These are phyloP conservation scores for Cicer arietinum DNA, from an alignment of 306 rosid genomes.

Conservation along the genomic window DNA sequence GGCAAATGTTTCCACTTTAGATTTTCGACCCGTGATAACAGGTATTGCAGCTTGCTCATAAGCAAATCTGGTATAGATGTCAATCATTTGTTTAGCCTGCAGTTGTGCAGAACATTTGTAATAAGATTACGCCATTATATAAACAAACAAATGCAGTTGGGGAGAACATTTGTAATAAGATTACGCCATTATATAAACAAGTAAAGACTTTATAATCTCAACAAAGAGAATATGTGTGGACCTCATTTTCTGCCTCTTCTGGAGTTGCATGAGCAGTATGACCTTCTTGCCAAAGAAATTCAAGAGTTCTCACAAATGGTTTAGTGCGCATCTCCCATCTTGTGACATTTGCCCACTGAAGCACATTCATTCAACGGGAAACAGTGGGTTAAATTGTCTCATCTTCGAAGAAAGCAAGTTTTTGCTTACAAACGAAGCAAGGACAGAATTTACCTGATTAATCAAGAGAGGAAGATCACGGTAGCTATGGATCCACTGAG, in stretches of 20 bases:
- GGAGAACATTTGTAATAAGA: constrained; percentile 41
- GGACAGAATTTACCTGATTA: constrained; percentile 68
- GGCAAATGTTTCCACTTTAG: constrained; percentile 95
- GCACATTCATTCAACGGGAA: constrained; percentile 41
- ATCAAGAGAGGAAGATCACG: constrained; percentile 95
- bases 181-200: not conserved
- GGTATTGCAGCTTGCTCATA: constrained; percentile 94
- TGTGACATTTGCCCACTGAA: constrained; percentile 95
- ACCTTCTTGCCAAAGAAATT: constrained; percentile 99
- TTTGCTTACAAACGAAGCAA: constrained; percentile 16
- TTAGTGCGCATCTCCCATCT: constrained; percentile 99
- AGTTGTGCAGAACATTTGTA: constrained; percentile 47
- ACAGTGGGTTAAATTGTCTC: constrained; percentile 9
- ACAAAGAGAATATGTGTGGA: constrained; percentile 42
- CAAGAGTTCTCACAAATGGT: constrained; percentile 95
- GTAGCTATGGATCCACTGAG: constrained; percentile 97
- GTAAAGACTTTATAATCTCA: constrained; percentile 12
- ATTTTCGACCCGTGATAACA: constrained; percentile 93
- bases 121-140: constrained; percentile 26
- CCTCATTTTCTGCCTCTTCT: constrained; percentile 97
- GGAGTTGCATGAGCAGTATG: constrained; percentile 94
- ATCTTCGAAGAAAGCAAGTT: constrained; percentile 10
- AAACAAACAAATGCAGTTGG: constrained; percentile 62
- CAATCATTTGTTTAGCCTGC: constrained; percentile 98
- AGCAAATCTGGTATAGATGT: constrained; percentile 87